Conservation (phyloP, 2,329 filamentous ascomycete species). For the Diplodia seriata region DNA sequence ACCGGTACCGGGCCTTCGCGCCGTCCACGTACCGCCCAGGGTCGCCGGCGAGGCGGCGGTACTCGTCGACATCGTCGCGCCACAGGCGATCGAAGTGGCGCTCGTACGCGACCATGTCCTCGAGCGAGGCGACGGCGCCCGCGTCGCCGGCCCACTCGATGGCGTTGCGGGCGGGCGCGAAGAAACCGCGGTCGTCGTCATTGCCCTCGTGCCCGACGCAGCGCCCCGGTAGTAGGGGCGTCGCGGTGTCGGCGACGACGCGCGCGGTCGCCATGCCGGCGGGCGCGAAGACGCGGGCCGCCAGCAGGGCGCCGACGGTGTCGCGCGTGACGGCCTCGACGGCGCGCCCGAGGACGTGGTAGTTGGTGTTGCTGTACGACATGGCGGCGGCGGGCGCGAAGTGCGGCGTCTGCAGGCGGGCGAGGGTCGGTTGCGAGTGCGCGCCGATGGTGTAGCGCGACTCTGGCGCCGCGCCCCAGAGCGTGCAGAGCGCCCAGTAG, state of each 20-base stretch:
- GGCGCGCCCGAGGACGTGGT: slow-evolving; percentile 48
- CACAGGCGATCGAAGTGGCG: background rate
- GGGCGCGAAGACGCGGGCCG: background rate
- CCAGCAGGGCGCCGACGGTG: background rate
- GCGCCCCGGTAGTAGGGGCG: background rate
- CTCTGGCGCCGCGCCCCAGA: background rate
- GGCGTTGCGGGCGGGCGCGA: background rate
- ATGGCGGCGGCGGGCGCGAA: slow-evolving; percentile 54
- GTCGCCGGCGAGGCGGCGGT: background rate
- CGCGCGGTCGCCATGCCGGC: background rate
- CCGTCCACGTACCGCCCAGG: background rate
- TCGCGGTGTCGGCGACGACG: background rate
- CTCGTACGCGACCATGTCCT: background rate
- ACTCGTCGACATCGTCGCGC: background rate
- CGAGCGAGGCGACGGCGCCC: background rate
- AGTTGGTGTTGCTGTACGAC: slow-evolving; percentile 56
- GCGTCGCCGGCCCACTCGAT: slow-evolving; percentile 2
- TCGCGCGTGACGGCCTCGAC: slow-evolving; percentile 49
- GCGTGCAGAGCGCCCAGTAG: background rate
- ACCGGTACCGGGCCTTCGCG: background rate
- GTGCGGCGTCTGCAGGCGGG: slow-evolving; percentile 40
- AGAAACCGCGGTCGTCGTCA: background rate
- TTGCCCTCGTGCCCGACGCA: slow-evolving; percentile 1
- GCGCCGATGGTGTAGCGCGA: background rate
- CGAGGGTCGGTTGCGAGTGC: background rate